Percentiles rank a stretch among this genome's conserved stretches.
Conservation (phyloP, 2,329 filamentous ascomycete genomes). For the Penicillium vulpinum region DNA sequence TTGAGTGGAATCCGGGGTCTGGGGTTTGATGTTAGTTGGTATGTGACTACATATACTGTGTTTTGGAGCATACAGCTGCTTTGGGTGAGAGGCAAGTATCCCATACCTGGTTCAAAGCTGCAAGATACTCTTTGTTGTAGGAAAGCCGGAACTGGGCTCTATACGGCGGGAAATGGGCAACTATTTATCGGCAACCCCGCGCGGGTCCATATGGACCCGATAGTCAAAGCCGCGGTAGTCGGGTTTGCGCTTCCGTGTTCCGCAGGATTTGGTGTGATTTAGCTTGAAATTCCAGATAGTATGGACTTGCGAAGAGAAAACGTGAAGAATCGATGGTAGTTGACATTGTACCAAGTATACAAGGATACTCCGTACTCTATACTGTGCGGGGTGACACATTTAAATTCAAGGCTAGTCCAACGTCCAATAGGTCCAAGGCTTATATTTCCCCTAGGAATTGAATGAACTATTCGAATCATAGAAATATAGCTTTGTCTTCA, state of each 20-base stretch:
- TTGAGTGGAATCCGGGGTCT: slow-evolving; percentile 3
- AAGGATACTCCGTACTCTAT: neutral
- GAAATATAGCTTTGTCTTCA: neutral
- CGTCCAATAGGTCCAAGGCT: neutral
- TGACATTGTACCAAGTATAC: neutral
- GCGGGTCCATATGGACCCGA: slow-evolving; percentile 19
- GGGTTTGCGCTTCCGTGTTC: slow-evolving; percentile 3
- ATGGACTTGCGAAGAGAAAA: neutral
- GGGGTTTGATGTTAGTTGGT: neutral
- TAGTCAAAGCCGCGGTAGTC: slow-evolving; percentile 14
- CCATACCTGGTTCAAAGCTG: neutral
- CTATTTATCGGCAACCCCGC: slow-evolving; percentile 25
- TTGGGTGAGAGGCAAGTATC: neutral
- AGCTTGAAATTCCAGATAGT: neutral
- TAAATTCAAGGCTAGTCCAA: neutral
- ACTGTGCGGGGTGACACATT: neutral
- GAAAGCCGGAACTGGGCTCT: neutral
- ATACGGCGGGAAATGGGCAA: neutral
- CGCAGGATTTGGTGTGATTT: neutral
- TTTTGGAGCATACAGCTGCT: neutral
- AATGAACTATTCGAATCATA: neutral
- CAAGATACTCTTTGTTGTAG: neutral
- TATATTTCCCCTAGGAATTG: neutral
- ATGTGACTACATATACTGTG: neutral
- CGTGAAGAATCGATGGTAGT: neutral